Conservation (phyloP, 495 filamentous ascomycete species). For the Penicillium macrosclerotiorum region DNA sequence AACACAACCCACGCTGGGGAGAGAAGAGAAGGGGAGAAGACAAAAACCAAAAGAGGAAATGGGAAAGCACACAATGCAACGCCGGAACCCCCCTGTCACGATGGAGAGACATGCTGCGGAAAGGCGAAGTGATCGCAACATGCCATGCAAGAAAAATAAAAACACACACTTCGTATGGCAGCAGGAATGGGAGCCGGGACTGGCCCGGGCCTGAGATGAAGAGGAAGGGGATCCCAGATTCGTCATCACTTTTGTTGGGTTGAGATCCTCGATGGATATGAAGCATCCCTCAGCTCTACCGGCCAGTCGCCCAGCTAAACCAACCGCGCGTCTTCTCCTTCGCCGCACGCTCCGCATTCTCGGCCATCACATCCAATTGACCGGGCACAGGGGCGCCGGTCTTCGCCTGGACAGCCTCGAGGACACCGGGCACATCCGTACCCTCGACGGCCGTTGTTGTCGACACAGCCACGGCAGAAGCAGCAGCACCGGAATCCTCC, state of each 20-base stretch:
- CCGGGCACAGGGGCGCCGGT: slow-evolving; percentile 25
- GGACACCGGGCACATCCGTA: slow-evolving; percentile 21
- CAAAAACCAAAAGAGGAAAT: slow-evolving; percentile 11
- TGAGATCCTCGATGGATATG: not conserved
- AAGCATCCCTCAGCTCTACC: slow-evolving; percentile 18
- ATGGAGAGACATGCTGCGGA: slow-evolving; percentile 23
- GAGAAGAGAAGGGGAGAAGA: slow-evolving; percentile 10
- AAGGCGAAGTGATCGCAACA: slow-evolving; percentile 16
- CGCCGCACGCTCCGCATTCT: slow-evolving; percentile 39
- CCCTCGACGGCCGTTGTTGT: slow-evolving; percentile 5
- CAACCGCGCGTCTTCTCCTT: slow-evolving; percentile 42
- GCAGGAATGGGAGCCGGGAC: not conserved
- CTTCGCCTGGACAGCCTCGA: slow-evolving; percentile 38
- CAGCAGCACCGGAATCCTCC: slow-evolving; percentile 38
- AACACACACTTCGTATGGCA: slow-evolving; percentile 11
- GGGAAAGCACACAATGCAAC: slow-evolving; percentile 22
- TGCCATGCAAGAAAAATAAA: slow-evolving; percentile 30
- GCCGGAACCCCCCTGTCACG: slow-evolving; percentile 29
- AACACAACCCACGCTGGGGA: slow-evolving; percentile 13
- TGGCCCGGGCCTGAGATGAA: not conserved
- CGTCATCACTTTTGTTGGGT: not conserved
- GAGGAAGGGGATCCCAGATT: not conserved
- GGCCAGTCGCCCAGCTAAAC: slow-evolving; percentile 45
- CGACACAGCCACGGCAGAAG: slow-evolving; percentile 6
- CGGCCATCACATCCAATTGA: slow-evolving; percentile 41